A percentile compares a stretch with the other conserved stretches of the same genome.
These are phyloP conservation scores for Kwoniella bestiolae DNA, from an alignment of 768 basidiomycete genomes.

Conservation along the genomic window DNA sequence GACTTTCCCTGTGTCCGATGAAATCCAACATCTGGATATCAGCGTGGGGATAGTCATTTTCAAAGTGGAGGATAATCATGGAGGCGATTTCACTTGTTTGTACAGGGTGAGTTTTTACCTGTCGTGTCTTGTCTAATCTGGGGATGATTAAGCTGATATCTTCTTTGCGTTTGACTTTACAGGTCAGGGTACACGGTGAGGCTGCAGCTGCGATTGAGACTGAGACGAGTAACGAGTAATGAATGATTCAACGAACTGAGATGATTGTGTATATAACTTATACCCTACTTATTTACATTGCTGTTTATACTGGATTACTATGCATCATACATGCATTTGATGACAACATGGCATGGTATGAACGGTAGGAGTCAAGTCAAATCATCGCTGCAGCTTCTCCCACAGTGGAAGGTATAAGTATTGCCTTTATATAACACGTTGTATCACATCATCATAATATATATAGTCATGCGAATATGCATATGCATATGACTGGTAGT, in stretches of 20 bases:
- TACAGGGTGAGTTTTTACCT: slow-evolving; percentile 59
- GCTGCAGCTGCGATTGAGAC: neutral
- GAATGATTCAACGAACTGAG: neutral
- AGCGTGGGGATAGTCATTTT: slow-evolving; percentile 86
- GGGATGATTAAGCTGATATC: neutral
- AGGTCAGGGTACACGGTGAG: slow-evolving; percentile 15
- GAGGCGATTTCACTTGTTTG: slow-evolving; percentile 81
- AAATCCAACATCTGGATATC: slow-evolving; percentile 70
- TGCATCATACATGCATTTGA: too few relatives aligned
- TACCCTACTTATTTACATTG: too few relatives aligned
- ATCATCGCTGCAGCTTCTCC: too few relatives aligned
- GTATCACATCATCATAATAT: neutral
- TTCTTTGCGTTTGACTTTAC: neutral
- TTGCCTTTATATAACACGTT: too few relatives aligned
- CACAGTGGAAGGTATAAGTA: too few relatives aligned
- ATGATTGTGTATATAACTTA: neutral
- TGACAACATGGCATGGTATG: too few relatives aligned
- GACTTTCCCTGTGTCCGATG: slow-evolving; percentile 74
- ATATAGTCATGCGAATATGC: neutral
- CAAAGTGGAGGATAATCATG: slow-evolving; percentile 84
- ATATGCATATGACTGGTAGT: neutral
- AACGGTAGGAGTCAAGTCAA: too few relatives aligned
- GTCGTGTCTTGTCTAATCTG: neutral
- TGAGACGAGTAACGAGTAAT: neutral
- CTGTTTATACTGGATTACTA: too few relatives aligned